Evolutionary conservation across 768 basidiomycete genomes (phyloP).

Genomic region (Mycena haematopus): DNA sequence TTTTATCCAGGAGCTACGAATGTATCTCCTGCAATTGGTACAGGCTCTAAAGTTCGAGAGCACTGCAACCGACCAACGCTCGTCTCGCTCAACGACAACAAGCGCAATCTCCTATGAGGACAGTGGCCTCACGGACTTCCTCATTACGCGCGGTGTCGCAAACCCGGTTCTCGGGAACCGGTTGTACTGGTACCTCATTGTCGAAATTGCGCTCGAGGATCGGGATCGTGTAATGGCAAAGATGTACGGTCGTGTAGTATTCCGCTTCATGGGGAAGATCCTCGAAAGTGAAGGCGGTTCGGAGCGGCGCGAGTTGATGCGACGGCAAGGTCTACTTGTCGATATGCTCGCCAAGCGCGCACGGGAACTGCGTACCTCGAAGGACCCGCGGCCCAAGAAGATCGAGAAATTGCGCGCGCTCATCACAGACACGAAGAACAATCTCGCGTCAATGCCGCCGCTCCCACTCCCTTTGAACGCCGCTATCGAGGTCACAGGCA

Average conservation of each 20-base stretch:
- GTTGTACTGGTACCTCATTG: constrained; percentile 97
- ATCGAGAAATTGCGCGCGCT: constrained; percentile 92
- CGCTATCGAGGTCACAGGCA: constrained; percentile 81
- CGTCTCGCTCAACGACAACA: constrained; percentile 67
- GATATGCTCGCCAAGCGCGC: constrained; percentile 87
- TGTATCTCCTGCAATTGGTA: constrained; percentile 95
- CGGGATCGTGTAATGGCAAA: constrained; percentile 85
- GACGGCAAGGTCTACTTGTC: constrained; percentile 90
- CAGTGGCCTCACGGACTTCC: constrained; percentile 91
- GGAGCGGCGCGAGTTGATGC: constrained; percentile 85
- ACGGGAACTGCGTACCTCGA: constrained; percentile 84
- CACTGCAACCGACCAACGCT: constrained; percentile 75
- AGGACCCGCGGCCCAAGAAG: constrained; percentile 95
- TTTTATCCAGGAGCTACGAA: constrained; percentile 74
- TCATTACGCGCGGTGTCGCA: constrained; percentile 83
- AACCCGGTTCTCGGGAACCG: constrained; percentile 89
- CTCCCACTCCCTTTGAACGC: constrained; percentile 93
- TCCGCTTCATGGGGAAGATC: constrained; percentile 88
- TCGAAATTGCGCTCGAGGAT: constrained; percentile 91
- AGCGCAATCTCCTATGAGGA: constrained; percentile 88
- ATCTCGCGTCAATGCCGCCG: constrained; percentile 76
- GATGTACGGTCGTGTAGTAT: constrained; percentile 93
- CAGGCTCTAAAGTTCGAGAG: constrained; percentile 98
- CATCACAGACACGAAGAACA: constrained; percentile 86
- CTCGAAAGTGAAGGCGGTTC: constrained; percentile 81